phyloP scores from a whole-genome alignment of 176 grass and related monocot genomes.

The Paspalum vaginatum region DNA sequence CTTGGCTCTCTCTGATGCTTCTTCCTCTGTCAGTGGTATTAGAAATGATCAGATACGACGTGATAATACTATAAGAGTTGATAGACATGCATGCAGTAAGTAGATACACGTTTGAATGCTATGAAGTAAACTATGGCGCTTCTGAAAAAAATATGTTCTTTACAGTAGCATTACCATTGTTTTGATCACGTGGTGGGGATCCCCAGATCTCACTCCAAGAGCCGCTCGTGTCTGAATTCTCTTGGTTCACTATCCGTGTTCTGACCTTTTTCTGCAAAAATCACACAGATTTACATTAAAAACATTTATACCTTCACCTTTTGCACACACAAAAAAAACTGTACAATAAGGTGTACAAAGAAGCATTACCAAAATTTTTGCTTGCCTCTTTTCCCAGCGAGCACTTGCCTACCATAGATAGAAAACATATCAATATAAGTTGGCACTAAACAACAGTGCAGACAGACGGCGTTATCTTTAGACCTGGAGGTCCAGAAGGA shows the following conservation, averaged over 20 bases:
- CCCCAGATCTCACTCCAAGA: constrained; percentile 83
- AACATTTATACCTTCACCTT: neutral
- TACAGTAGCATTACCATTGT: constrained; percentile 46
- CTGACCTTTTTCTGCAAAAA: constrained; percentile 67
- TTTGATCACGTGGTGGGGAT: constrained; percentile 44
- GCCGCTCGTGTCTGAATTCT: constrained; percentile 56
- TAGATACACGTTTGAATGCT: neutral
- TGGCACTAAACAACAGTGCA: neutral
- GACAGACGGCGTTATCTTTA: neutral
- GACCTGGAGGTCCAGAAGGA: neutral
- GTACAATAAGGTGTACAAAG: neutral
- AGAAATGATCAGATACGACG: neutral
- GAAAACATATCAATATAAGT: constrained; percentile 27
- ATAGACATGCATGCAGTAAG: neutral
- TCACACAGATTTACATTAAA: neutral
- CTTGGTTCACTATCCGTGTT: constrained; percentile 63
- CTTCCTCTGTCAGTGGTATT: constrained; percentile 49
- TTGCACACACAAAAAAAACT: neutral
- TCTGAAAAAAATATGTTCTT: constrained; percentile 13
- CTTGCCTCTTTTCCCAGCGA: constrained; percentile 82
- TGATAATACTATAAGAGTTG: neutral
- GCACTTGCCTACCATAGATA: constrained; percentile 57
- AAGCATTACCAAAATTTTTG: constrained; percentile 77
- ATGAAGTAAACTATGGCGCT: neutral
- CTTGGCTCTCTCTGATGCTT: constrained; percentile 67